phyloP scores from a whole-genome alignment of 495 filamentous ascomycete species.

The Aspergillus sparsus region DNA sequence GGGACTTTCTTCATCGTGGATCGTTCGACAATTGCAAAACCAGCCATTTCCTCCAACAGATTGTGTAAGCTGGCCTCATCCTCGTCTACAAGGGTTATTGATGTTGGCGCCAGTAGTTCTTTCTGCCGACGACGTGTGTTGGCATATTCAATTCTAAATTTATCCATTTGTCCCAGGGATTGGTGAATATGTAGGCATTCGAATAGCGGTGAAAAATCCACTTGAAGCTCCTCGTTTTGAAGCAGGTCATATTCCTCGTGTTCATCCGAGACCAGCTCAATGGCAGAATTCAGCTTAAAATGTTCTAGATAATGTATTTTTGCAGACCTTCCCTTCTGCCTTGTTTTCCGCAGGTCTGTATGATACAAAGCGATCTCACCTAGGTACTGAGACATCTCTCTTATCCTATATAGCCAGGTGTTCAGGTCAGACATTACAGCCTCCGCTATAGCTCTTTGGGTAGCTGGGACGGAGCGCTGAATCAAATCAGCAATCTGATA shows the following conservation, averaged over 20 bases:
- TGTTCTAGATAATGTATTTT: constrained; percentile 67
- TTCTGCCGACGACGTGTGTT: constrained; percentile 87
- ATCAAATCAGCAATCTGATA: constrained; percentile 97
- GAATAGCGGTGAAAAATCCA: constrained; percentile 92
- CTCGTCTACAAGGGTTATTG: constrained; percentile 68
- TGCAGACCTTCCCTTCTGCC: constrained; percentile 79
- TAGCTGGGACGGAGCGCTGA: constrained; percentile 88
- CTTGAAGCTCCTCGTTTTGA: constrained; percentile 88
- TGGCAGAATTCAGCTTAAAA: constrained; percentile 93
- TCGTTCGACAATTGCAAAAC: constrained; percentile 95
- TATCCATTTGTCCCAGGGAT: constrained; percentile 87
- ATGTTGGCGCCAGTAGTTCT: constrained; percentile 76
- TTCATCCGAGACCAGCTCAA: constrained; percentile 94
- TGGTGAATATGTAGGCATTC: constrained; percentile 97
- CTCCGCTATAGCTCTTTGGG: constrained; percentile 89
- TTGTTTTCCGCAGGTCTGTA: constrained; percentile 79
- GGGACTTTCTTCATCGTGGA: constrained; percentile 86
- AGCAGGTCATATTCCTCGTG: constrained; percentile 92
- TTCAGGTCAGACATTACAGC: constrained; percentile 97
- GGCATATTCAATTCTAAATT: constrained; percentile 86
- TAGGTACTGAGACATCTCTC: constrained; percentile 91
- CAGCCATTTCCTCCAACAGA: constrained; percentile 87
- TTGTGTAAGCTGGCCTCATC: constrained; percentile 79
- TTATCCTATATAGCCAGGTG: constrained; percentile 94
- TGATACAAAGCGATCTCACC: constrained; percentile 97